Conservation (phyloP, 768 basidiomycete genomes). For the Serendipita sp. region DNA sequence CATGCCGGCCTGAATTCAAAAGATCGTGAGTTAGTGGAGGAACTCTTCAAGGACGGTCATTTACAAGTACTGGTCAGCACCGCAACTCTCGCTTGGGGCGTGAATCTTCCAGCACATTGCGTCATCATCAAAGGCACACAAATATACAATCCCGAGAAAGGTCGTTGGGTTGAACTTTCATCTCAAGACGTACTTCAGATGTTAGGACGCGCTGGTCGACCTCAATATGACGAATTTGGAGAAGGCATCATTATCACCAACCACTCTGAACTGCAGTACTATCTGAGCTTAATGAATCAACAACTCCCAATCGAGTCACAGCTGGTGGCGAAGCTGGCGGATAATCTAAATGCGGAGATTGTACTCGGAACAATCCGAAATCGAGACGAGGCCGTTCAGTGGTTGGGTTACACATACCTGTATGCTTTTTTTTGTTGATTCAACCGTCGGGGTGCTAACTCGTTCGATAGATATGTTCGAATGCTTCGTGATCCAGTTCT, state of each 20-base stretch:
- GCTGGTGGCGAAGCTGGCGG: slow-evolving; percentile 79
- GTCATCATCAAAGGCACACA: slow-evolving; percentile 99
- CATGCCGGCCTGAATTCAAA: slow-evolving; percentile 92
- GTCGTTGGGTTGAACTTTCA: slow-evolving; percentile 89
- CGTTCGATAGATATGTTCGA: slow-evolving; percentile 59
- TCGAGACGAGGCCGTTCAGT: slow-evolving; percentile 91
- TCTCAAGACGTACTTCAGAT: slow-evolving; percentile 96
- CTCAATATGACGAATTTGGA: slow-evolving; percentile 92
- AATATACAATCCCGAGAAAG: slow-evolving; percentile 98
- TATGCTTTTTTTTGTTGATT: slow-evolving; percentile 23
- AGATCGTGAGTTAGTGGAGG: slow-evolving; percentile 84
- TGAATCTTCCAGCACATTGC: slow-evolving; percentile 92
- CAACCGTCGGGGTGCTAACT: slow-evolving; percentile 11
- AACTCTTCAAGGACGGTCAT: slow-evolving; percentile 80
- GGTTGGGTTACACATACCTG: slow-evolving; percentile 91
- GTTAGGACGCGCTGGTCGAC: slow-evolving; percentile 93
- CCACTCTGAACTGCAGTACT: slow-evolving; percentile 92
- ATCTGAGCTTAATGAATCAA: slow-evolving; percentile 85
- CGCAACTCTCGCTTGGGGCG: slow-evolving; percentile 97
- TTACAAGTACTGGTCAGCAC: slow-evolving; percentile 93
- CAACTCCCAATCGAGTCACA: slow-evolving; percentile 96
- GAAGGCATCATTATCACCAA: slow-evolving; percentile 99
- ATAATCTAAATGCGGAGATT: slow-evolving; percentile 94
- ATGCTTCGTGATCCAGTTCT: slow-evolving; percentile 81
- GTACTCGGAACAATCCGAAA: slow-evolving; percentile 90